Conservation (phyloP, 1,139 yeast species). For the Suhomyces maxii region DNA sequence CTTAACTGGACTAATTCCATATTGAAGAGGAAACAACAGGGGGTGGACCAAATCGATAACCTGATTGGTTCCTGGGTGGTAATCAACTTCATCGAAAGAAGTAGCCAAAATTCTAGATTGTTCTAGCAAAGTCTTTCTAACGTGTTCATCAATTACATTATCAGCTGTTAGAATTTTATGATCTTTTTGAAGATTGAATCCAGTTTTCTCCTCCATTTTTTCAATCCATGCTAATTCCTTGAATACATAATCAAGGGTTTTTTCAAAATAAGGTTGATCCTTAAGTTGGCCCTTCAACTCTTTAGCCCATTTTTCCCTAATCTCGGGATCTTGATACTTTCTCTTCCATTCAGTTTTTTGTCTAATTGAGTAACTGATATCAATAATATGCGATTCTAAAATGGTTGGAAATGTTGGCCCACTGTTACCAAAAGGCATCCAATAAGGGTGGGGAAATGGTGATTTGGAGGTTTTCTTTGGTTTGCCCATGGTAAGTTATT, state of each 20-base stretch:
- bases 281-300: constrained; percentile 24
- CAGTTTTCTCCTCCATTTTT: constrained; percentile 14
- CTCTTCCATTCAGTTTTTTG: constrained; percentile 34
- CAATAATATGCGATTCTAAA: no score
- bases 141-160: constrained; percentile 5
- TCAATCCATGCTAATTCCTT: constrained; percentile 33
- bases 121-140: constrained; percentile 7
- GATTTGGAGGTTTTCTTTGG: no score
- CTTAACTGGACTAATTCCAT: constrained; percentile 32
- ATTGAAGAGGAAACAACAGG: constrained; percentile 40
- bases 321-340: constrained; percentile 28
- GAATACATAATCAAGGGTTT: constrained; percentile 24
- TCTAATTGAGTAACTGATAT: background rate
- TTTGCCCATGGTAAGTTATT: no score
- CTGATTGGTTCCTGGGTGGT: constrained; percentile 38
- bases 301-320: constrained; percentile 31
- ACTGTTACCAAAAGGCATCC: no score
- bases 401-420: no score
- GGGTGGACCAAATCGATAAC: constrained; percentile 48
- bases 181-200: constrained; percentile 4
- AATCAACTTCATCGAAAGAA: constrained; percentile 26
- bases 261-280: constrained; percentile 14
- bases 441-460: no score
- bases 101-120: constrained; percentile 16
- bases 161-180: no score